phyloP scores from a whole-genome alignment of 805 yeast species.

The Lipomyces yamanashiensis region DNA sequence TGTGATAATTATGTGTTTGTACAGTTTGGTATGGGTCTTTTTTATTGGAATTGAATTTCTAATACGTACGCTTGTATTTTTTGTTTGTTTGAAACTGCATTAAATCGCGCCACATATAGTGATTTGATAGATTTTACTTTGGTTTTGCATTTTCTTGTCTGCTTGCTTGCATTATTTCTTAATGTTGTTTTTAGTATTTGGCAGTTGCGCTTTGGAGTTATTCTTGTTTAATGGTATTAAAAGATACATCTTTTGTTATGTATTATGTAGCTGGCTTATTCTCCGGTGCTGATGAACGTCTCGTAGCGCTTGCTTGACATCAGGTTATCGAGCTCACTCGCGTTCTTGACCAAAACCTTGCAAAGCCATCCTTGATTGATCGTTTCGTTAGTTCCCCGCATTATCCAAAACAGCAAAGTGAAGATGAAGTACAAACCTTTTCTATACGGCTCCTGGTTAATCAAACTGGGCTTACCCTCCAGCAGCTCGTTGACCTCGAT shows the following conservation, averaged over 20 bases:
- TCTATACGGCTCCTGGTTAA: conserved; percentile 80
- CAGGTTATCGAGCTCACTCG: conserved; percentile 21
- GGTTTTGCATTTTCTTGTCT: neutral
- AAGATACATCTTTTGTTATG: neutral
- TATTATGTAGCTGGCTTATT: neutral
- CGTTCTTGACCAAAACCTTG: conserved; percentile 22
- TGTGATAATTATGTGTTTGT: neutral
- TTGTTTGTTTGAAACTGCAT: neutral
- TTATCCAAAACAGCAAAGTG: neutral
- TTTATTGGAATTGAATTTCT: neutral
- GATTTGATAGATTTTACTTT: neutral
- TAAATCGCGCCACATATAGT: neutral
- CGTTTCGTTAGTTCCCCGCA: neutral
- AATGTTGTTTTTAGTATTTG: neutral
- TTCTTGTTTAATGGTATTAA: neutral
- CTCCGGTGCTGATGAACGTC: conserved; percentile 25
- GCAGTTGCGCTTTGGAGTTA: neutral
- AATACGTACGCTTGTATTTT: neutral
- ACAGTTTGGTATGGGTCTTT: neutral
- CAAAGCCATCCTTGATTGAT: conserved; percentile 27
- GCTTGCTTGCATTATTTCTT: neutral
- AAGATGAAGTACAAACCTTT: conserved; percentile 12
- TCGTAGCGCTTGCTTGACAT: conserved; percentile 22
- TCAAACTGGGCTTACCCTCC: conserved; percentile 71
- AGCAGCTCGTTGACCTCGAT: conserved; percentile 70